Evolutionary conservation across 2,329 filamentous ascomycete genomes (phyloP), one percentile per base, ranked within the genome.

Genomic region (Curvularia sp.): DNA sequence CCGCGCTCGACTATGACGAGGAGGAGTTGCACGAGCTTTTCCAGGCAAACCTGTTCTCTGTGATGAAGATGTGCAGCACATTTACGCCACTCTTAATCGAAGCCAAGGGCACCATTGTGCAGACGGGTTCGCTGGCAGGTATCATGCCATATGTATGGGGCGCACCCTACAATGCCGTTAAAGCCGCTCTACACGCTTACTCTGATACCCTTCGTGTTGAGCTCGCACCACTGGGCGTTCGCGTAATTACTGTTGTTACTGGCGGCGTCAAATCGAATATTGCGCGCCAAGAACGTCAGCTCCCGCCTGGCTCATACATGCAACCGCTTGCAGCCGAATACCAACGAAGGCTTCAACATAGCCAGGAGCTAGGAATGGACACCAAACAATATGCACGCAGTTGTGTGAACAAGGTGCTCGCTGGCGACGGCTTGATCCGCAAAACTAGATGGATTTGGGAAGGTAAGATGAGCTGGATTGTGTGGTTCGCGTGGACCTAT

Each of bases 191-290:
- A 35, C 85, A 87, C 68, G 78, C 81, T 0, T 88, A 85, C 70
- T 83, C 81, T 56, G 81, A 88, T 58, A 86, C 84, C 0, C 71
- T 88, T 47, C 80, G 86, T 12, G 81, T 88, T 18, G 85, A 88
- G 66, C 74, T 88, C 10, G 77, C 71, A 57, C 85, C 84, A 1
- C 80, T 83, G 15, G 80, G 77, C 7, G 80, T 83, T 7, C 72
- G 77, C 10, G 81, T 83, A 6, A 65, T 83, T 8, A 82, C 75
- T 0, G 71, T 83, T 5, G 75, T 88, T 6, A 88, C 86, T 1
- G 86, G 86, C 9, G 86, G 86, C 9, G 86, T 88, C 31, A 82
- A 84, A 68, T 84, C 81, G 42, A 84, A 84, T 31, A 86, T 88
- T 64, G 82, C 84, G 3, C 79, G 85, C n/a, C 79, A 76, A 5